Conservation (phyloP, 2,329 filamentous ascomycete genomes). For the Alternaria sp. region DNA sequence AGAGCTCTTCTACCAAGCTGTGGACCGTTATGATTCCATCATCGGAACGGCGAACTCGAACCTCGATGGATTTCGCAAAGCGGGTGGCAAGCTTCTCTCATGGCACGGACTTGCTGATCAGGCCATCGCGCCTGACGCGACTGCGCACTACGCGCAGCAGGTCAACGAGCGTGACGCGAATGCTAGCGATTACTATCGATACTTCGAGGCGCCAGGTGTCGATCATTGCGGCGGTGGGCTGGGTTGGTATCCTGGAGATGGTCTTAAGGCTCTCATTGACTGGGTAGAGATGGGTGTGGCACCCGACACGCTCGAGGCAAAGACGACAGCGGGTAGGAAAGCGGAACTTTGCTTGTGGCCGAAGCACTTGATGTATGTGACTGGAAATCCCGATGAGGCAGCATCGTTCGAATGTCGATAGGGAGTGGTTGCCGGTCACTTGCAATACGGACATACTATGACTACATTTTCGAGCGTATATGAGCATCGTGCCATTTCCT, state of each 20-base stretch:
- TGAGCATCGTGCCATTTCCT: neutral
- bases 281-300: constrained; percentile 42
- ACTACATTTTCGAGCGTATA: neutral
- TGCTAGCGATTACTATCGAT: constrained; percentile 32
- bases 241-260: constrained; percentile 31
- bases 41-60: constrained; percentile 21
- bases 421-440: neutral
- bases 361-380: constrained; percentile 22
- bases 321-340: constrained; percentile 9
- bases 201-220: constrained; percentile 45
- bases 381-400: constrained; percentile 2
- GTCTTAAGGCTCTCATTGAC: constrained; percentile 30
- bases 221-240: constrained; percentile 35
- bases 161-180: constrained; percentile 22
- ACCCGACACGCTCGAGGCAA: constrained; percentile 27
- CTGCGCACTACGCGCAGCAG: constrained; percentile 20
- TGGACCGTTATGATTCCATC: constrained; percentile 22
- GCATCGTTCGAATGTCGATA: constrained; percentile 16
- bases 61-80: constrained; percentile 20
- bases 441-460: neutral
- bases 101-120: constrained; percentile 31
- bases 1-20: constrained; percentile 12
- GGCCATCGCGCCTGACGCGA: constrained; percentile 22
- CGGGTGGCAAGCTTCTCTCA: constrained; percentile 33
- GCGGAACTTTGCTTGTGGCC: constrained; percentile 27